phyloP scores from a whole-genome alignment of 768 basidiomycete species.

The Rhizopogon roseolus region DNA sequence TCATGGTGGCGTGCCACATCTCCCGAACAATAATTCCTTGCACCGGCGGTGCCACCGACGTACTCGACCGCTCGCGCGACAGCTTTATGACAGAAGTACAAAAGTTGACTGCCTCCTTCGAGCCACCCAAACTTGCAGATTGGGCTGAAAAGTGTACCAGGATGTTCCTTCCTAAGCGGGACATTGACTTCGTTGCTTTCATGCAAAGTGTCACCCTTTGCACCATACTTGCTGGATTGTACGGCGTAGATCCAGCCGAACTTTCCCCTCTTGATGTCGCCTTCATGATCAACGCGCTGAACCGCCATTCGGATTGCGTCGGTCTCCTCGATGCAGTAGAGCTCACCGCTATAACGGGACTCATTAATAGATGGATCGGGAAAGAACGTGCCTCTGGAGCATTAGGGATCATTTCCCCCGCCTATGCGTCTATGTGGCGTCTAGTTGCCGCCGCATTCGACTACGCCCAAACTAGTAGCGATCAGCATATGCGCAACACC shows the following conservation, averaged over 20 bases:
- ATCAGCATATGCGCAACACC: conserved; percentile 12
- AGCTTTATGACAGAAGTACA: neutral
- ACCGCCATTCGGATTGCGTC: conserved; percentile 6
- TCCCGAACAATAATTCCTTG: neutral
- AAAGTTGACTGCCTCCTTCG: neutral
- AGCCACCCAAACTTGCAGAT: neutral
- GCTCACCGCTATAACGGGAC: conserved; percentile 32
- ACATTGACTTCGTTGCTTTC: conserved; percentile 32
- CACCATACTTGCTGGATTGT: conserved; percentile 36
- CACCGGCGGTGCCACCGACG: neutral
- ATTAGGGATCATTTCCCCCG: conserved; percentile 49
- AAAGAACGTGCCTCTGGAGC: conserved; percentile 19
- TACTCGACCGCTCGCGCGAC: neutral
- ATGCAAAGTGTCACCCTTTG: conserved; percentile 42
- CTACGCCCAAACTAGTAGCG: conserved; percentile 19
- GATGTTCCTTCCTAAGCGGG: conserved; percentile 7
- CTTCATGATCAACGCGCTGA: conserved; percentile 35
- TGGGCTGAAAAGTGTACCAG: neutral
- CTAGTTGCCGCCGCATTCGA: conserved; percentile 46
- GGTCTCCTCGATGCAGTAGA: neutral
- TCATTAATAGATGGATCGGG: conserved; percentile 32
- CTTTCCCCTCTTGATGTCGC: conserved; percentile 30
- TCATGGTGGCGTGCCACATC: neutral
- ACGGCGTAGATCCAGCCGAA: conserved; percentile 16
- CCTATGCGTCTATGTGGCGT: conserved; percentile 63